These are phyloP conservation scores for Dysphania ambrosioides DNA, from an alignment of 148 eudicot genomes.

Conservation along the genomic window DNA sequence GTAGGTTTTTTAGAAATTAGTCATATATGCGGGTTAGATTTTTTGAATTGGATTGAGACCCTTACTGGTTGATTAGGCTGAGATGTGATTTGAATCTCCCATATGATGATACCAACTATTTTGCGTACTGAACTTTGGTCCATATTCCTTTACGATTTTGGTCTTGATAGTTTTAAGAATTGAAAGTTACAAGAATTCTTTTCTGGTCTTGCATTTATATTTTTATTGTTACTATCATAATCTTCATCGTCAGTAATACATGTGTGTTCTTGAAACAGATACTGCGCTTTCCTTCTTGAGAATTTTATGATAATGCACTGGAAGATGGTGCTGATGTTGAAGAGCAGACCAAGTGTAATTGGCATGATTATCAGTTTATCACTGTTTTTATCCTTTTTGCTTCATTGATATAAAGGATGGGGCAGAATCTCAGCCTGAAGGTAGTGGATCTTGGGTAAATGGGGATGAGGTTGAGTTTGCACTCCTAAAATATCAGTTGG, in stretches of 20 bases:
- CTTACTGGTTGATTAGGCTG: background rate
- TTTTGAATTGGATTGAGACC: background rate
- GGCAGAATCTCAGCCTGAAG: constrained; percentile 58
- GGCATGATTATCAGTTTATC: constrained; percentile 82
- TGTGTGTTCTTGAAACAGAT: constrained; percentile 40
- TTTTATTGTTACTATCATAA: background rate
- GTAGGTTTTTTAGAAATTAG: background rate
- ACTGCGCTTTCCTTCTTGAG: constrained; percentile 80
- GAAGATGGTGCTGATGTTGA: constrained; percentile 77
- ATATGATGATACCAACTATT: background rate
- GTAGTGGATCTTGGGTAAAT: constrained; percentile 74
- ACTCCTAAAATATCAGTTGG: constrained; percentile 70
- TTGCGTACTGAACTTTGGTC: background rate
- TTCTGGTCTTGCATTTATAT: background rate
- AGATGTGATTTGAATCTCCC: background rate
- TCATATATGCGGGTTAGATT: no score
- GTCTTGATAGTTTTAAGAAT: background rate
- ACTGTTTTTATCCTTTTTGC: constrained; percentile 97
- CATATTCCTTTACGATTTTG: background rate
- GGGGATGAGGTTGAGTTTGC: constrained; percentile 89
- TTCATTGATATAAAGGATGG: constrained; percentile 94
- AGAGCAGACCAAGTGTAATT: constrained; percentile 60
- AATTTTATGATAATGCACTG: constrained; percentile 69
- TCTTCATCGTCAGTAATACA: background rate
- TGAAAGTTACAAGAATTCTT: background rate